Evolutionary conservation across 495 filamentous ascomycete species (phyloP), one percentile per base, ranked within the genome.

Genomic region (Haplographium delicatum): DNA sequence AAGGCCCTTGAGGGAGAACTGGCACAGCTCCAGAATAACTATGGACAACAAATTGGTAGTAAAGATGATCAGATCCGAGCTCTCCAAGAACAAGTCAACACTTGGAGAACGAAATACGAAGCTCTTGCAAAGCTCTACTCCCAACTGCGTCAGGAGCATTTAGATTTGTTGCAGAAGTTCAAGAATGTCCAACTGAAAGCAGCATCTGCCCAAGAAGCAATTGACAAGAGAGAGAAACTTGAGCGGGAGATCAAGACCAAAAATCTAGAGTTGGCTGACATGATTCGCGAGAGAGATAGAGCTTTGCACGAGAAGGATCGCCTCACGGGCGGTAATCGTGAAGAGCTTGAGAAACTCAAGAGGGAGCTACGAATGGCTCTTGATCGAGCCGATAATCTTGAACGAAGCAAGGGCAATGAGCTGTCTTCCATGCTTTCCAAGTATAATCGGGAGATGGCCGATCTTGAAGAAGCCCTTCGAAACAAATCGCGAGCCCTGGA

Each of bases 211-310:
- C 91, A 96, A 65, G 94, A 97, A 66, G 91, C 94, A 3, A 96
- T 97, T 55, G 94, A 97, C 19, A 82, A 79, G 47, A 83, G 91
- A 18, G 94, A 98, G 69, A 95, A 91, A 71, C 77, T 98, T 50
- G 88, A 96, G 69, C 83, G 91, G 8, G 93, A 98, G 68, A 85
- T 97, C 62, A 98, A 98, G 76, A 95, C 90, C 19, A 98, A 96
- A 80, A 98, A 97, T 64, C 74, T 97, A 15, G 94, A 98, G 68
- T 72, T 98, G 35, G 93, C 93, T 43, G 91, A 97, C 65, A 96
- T 98, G 93, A 98, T 98, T 51, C 82, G 93, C 4, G 93, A 98
- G 67, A 77, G 93, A 60, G 93, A 98, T 64, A 81, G 93, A 58
- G 93, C 93, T n/a, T 66, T 95, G 33, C 88, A 96, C 54, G 94